Evolutionary conservation across 257 asterid genomes (phyloP).

Genomic region (Nicotiana obtusifolia): DNA sequence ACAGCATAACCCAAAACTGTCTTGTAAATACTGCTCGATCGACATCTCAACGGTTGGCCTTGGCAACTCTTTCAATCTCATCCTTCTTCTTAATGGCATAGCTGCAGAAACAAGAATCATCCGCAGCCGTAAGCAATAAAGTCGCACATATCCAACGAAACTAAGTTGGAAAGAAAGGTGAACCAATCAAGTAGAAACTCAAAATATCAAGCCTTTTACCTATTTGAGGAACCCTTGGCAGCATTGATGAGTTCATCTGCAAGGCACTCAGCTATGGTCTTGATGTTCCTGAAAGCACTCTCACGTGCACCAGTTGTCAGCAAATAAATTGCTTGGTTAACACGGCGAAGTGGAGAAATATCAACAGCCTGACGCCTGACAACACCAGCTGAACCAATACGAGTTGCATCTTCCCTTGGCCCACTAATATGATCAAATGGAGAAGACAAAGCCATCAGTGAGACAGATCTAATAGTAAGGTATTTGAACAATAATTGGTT

Average conservation of each 20-base stretch:
- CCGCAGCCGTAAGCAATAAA: not conserved
- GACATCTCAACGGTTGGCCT: conserved; percentile 68
- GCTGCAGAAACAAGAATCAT: conserved; percentile 27
- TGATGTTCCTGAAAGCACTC: conserved; percentile 71
- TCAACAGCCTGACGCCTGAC: conserved; percentile 87
- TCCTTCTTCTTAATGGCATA: conserved; percentile 90
- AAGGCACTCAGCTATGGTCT: conserved; percentile 73
- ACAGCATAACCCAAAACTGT: conserved; percentile 15
- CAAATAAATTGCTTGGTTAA: conserved; percentile 71
- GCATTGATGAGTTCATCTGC: conserved; percentile 87
- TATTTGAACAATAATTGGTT: not conserved
- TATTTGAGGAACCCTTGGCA: conserved; percentile 78
- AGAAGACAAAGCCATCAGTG: not conserved
- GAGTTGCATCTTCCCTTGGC: conserved; percentile 82
- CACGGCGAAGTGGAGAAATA: conserved; percentile 80
- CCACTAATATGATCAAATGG: conserved; percentile 37
- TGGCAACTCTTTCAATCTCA: conserved; percentile 89
- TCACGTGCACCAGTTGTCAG: conserved; percentile 77
- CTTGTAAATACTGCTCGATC: not conserved
- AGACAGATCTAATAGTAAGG: not conserved
- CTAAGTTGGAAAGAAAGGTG: not conserved
- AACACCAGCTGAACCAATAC: conserved; percentile 86
- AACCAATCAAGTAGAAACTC: not conserved
- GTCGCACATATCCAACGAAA: not conserved
- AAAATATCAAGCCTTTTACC: conserved; percentile 21